Conservation (phyloP, 768 basidiomycete genomes). For the Strobilomyces dryophilus region DNA sequence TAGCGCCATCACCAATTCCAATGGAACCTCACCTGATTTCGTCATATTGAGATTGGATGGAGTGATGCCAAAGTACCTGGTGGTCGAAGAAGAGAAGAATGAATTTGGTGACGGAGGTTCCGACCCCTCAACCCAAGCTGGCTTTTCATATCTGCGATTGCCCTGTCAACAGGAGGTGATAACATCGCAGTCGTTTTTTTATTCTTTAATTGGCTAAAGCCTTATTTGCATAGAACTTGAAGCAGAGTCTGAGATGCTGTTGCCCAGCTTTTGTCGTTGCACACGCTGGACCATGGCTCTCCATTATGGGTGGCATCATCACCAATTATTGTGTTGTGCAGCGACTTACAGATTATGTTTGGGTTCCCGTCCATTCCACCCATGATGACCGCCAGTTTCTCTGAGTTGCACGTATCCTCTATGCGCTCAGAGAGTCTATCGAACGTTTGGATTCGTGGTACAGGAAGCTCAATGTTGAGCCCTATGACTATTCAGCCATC, state of each 20-base stretch:
- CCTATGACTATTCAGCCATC: neutral
- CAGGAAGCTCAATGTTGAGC: neutral
- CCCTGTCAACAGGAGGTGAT: slow-evolving; percentile 13
- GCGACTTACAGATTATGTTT: neutral
- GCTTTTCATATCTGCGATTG: slow-evolving; percentile 17
- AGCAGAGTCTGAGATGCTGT: slow-evolving; percentile 15
- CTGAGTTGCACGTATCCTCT: neutral
- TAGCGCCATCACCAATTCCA: fast-evolving
- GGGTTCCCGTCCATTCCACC: neutral
- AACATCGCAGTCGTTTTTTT: neutral
- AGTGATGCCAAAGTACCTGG: no score
- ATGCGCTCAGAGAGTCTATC: slow-evolving; percentile 8
- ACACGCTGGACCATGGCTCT: slow-evolving; percentile 24
- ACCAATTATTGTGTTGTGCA: slow-evolving; percentile 29
- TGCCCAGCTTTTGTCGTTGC: slow-evolving; percentile 29
- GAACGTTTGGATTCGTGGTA: slow-evolving; percentile 20
- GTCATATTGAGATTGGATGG: no score
- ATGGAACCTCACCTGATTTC: slow-evolving; percentile 6
- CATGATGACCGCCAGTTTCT: neutral
- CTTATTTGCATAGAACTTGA: slow-evolving; percentile 3
- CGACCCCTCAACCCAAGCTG: slow-evolving; percentile 30
- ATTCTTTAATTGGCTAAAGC: neutral
- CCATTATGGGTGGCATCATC: slow-evolving; percentile 30
- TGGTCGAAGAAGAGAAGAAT: slow-evolving; percentile 21
- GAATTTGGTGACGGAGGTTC: slow-evolving; percentile 17